Evolutionary conservation across 768 basidiomycete species (phyloP), one percentile per base, ranked within the genome.

Genomic region (Candolleomyces eurysporus): DNA sequence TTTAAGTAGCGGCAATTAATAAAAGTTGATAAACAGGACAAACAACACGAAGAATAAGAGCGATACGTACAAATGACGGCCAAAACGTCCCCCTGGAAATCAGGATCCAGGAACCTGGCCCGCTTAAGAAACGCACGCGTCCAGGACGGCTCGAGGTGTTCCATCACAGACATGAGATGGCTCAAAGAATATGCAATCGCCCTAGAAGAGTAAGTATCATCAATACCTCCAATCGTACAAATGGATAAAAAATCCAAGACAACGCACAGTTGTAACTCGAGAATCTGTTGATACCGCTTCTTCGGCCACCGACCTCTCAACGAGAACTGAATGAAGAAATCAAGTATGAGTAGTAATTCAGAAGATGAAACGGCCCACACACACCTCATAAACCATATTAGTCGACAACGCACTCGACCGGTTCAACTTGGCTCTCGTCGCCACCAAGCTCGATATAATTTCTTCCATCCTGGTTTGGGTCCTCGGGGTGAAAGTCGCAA

Each of bases 81-180:
- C 4, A 95, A 78, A 7, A 93, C 79, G 59, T 94, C 92, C 1
- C 93, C 94, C 64, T 94, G 87, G 65, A 95, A 95, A 64, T 87
- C 85, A 0, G 88, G 79, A 68, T 95, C 92, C 40, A 87, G 76
- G 61, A 96, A 82, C 11, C 91, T 79, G 0, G 91, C 91, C 36
- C 92, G 77, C 19, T 82, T 82, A 17, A 95, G 79, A 64, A 94
- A 86, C 0, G 92, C 92, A 11, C 80, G 79, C 1, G 88, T 79
- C 93, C 94, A 96, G 11, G 85, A 79, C 2, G 86, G 85, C 52
- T 93, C 89, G 53, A 95, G 77, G 62, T 87, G 84, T 48, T 85
- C 82, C 9, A 92, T 73, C 13, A 91, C 83, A 7, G 90, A 91
- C 75, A 88, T 80, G 7, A 96, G 72, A 66, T 94, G 87, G 0